These are phyloP conservation scores for Podospora tetraspora DNA, from an alignment of 495 filamentous ascomycete genomes.

Conservation along the genomic window DNA sequence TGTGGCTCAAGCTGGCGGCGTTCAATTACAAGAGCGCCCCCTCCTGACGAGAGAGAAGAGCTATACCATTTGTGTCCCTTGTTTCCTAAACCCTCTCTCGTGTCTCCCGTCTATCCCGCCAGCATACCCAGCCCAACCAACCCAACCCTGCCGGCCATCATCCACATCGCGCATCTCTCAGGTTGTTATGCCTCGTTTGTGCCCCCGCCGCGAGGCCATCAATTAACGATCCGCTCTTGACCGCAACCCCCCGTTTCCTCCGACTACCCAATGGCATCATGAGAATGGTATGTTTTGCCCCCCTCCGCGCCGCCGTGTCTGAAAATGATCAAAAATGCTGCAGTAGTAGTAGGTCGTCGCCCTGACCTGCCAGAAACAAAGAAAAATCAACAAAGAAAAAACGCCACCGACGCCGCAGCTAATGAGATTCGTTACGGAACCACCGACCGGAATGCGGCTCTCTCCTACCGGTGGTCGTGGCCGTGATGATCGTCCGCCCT, in stretches of 20 bases:
- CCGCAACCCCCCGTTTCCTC: not conserved
- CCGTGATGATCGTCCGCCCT: slow-evolving; percentile 1
- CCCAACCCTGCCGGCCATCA: not conserved
- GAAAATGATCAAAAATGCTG: slow-evolving; percentile 10
- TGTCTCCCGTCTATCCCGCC: not conserved
- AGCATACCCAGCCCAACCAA: not conserved
- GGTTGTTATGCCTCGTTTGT: not conserved
- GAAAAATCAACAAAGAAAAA: not conserved
- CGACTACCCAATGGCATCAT: not conserved
- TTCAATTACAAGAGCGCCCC: not conserved
- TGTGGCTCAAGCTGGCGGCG: not conserved
- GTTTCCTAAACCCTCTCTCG: not conserved
- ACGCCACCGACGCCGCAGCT: slow-evolving; percentile 16
- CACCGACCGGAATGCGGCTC: not conserved
- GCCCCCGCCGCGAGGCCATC: not conserved
- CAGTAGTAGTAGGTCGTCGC: not conserved
- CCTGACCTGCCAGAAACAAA: not conserved
- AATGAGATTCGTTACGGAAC: slow-evolving; percentile 4
- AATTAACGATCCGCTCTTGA: not conserved
- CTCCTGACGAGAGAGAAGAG: not conserved
- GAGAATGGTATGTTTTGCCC: not conserved
- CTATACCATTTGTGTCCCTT: not conserved
- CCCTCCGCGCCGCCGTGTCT: not conserved
- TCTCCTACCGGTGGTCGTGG: not conserved
- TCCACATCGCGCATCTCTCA: not conserved